These are phyloP conservation scores for Xerocomellus intermedius DNA, from an alignment of 768 basidiomycete species.

Conservation along the genomic window DNA sequence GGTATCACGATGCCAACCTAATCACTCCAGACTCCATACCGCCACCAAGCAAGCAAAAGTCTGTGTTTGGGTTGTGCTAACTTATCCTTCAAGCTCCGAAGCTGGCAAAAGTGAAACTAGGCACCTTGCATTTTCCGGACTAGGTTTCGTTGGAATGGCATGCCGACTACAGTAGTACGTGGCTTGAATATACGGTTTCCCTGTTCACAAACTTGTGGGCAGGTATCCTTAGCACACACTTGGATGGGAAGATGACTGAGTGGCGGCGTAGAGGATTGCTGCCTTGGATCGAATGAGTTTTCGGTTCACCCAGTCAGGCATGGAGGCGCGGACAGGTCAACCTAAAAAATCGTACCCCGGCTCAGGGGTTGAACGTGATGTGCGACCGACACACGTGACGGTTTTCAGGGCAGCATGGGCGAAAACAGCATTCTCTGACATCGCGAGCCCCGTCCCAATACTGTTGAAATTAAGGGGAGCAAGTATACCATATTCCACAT, in stretches of 20 bases:
- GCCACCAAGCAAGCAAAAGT: slow-evolving; percentile 21
- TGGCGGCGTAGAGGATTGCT: slow-evolving; percentile 17
- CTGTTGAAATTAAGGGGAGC: background rate
- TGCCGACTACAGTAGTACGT: slow-evolving; percentile 13
- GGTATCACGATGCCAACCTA: slow-evolving; percentile 27
- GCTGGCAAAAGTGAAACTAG: slow-evolving; percentile 32
- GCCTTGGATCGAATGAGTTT: slow-evolving; percentile 32
- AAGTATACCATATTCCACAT: background rate
- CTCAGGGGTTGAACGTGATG: background rate
- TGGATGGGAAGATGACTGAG: slow-evolving; percentile 8
- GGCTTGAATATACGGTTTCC: background rate
- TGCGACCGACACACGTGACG: slow-evolving; percentile 22
- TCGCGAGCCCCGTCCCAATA: slow-evolving; percentile 5
- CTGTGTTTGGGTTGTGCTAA: slow-evolving; percentile 20
- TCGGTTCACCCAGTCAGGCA: slow-evolving; percentile 5
- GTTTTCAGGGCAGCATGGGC: slow-evolving; percentile 18
- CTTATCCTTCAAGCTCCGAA: slow-evolving; percentile 40
- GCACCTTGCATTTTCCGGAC: slow-evolving; percentile 25
- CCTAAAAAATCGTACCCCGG: slow-evolving; percentile 14
- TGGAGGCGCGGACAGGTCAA: background rate
- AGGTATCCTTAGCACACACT: slow-evolving; percentile 22
- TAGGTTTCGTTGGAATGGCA: slow-evolving; percentile 22
- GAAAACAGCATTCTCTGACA: background rate
- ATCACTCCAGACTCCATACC: slow-evolving; percentile 14
- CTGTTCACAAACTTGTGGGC: background rate